Evolutionary conservation across 805 yeast species (phyloP).

Genomic region (Teunomyces funiuensis): DNA sequence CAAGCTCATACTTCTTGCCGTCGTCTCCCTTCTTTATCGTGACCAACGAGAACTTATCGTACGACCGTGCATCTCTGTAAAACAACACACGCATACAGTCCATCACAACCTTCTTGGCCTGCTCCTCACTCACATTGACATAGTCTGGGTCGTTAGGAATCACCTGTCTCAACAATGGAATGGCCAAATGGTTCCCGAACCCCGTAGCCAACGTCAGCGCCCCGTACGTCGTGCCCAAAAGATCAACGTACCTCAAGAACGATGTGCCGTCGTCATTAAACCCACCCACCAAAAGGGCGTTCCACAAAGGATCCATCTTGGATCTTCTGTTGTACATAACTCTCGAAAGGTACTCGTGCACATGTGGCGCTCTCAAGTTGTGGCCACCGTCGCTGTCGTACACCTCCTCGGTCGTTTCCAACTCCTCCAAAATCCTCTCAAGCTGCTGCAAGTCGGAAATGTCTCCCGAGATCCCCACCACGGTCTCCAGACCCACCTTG

Average conservation of each 20-base stretch:
- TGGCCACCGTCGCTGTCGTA: constrained; percentile 70
- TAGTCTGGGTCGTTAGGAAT: constrained; percentile 80
- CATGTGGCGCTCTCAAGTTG: constrained; percentile 75
- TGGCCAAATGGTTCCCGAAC: constrained; percentile 91
- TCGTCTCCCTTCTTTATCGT: constrained; percentile 54
- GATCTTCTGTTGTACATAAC: constrained; percentile 85
- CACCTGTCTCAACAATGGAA: constrained; percentile 84
- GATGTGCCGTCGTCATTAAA: constrained; percentile 63
- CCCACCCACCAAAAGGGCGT: constrained; percentile 90
- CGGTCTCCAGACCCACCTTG: constrained; percentile 79
- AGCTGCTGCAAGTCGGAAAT: constrained; percentile 89
- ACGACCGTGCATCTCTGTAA: constrained; percentile 94
- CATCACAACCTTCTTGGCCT: constrained; percentile 73
- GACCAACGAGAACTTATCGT: constrained; percentile 81
- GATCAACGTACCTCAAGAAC: constrained; percentile 81
- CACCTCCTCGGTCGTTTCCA: constrained; percentile 68
- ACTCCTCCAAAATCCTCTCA: constrained; percentile 69
- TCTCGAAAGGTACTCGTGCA: constrained; percentile 82
- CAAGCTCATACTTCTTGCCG: constrained; percentile 51
- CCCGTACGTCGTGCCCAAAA: constrained; percentile 86
- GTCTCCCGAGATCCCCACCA: constrained; percentile 94
- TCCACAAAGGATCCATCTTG: constrained; percentile 96
- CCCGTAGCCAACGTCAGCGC: constrained; percentile 94
- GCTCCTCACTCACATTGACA: constrained; percentile 62
- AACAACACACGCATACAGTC: constrained; percentile 92